Evolutionary conservation across 1,139 yeast genomes (phyloP).

Genomic region (Pichia sp.): DNA sequence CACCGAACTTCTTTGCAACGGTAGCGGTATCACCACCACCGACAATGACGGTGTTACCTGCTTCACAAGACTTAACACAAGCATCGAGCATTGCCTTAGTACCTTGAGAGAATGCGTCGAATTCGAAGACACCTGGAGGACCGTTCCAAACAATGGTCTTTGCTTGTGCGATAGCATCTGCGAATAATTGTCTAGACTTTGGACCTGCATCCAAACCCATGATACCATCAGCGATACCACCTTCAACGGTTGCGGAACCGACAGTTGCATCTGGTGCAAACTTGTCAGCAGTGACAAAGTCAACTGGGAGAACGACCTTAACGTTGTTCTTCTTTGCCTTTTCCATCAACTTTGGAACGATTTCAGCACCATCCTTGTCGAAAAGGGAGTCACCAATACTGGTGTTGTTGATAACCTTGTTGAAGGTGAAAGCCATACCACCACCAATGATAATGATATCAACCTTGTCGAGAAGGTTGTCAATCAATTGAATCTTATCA

Average conservation of each 20-base stretch:
- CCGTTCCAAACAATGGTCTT: constrained; percentile 99
- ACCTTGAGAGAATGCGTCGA: constrained; percentile 82
- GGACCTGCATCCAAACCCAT: constrained; percentile 96
- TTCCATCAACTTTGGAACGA: constrained; percentile 79
- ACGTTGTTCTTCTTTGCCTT: constrained; percentile 95
- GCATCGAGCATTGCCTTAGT: constrained; percentile 86
- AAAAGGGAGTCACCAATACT: constrained; percentile 82
- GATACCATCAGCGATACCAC: constrained; percentile 90
- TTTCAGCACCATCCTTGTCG: constrained; percentile 90
- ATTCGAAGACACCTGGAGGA: constrained; percentile 99
- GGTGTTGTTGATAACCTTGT: constrained; percentile 80
- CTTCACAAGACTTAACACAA: constrained; percentile 74
- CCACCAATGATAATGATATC: constrained; percentile 91
- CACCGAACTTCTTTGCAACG: constrained; percentile 96
- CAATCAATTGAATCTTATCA: constrained; percentile 95
- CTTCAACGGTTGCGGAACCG: constrained; percentile 72
- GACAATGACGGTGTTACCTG: constrained; percentile 89
- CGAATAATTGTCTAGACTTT: constrained; percentile 69
- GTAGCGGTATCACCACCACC: constrained; percentile 99
- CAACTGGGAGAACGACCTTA: constrained; percentile 86
- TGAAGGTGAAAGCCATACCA: constrained; percentile 99
- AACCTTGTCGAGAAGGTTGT: constrained; percentile 93
- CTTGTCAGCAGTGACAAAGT: constrained; percentile 89
- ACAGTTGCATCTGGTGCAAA: constrained; percentile 84
- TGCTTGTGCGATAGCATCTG: constrained; percentile 76